Evolutionary conservation across 768 basidiomycete genomes (phyloP).

Genomic region (Termitomyces sp.): DNA sequence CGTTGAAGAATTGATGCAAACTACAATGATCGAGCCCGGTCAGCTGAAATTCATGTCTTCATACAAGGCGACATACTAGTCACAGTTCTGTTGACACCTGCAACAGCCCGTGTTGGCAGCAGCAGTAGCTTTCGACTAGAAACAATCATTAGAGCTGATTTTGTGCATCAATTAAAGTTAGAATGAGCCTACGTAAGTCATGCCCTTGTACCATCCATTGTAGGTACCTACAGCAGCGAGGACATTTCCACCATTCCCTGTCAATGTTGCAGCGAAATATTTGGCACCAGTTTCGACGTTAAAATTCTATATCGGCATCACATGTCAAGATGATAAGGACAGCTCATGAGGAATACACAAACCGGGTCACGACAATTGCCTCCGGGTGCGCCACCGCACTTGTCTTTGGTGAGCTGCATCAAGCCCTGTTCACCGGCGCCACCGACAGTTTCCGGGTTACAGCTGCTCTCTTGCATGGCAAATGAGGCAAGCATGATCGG

Average conservation of each 20-base stretch:
- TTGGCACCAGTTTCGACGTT: slow-evolving; percentile 66
- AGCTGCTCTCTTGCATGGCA: slow-evolving; percentile 81
- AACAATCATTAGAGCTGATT: background rate
- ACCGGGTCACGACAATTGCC: slow-evolving; percentile 45
- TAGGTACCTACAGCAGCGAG: slow-evolving; percentile 62
- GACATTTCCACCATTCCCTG: slow-evolving; percentile 45
- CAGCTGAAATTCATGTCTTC: background rate
- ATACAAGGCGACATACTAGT: slow-evolving; percentile 54
- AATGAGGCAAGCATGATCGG: slow-evolving; percentile 79
- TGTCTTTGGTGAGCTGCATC: slow-evolving; percentile 81
- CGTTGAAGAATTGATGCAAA: slow-evolving; percentile 66
- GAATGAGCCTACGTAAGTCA: slow-evolving; percentile 47
- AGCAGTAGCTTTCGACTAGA: slow-evolving; percentile 50
- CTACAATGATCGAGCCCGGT: slow-evolving; percentile 27
- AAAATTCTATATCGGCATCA: slow-evolving; percentile 43
- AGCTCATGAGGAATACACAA: slow-evolving; percentile 13
- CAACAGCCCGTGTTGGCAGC: slow-evolving; percentile 53
- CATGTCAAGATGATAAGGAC: slow-evolving; percentile 1
- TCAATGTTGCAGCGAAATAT: slow-evolving; percentile 52
- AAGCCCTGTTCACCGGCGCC: slow-evolving; percentile 80
- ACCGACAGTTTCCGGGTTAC: slow-evolving; percentile 62
- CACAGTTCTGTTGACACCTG: slow-evolving; percentile 77
- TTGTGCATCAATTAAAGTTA: background rate
- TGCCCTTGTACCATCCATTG: slow-evolving; percentile 61
- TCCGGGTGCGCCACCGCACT: slow-evolving; percentile 56